Base-by-base conservation (phyloP, 2,329 filamentous ascomycete species). In the Stagonosporopsis tanaceti region DNA sequence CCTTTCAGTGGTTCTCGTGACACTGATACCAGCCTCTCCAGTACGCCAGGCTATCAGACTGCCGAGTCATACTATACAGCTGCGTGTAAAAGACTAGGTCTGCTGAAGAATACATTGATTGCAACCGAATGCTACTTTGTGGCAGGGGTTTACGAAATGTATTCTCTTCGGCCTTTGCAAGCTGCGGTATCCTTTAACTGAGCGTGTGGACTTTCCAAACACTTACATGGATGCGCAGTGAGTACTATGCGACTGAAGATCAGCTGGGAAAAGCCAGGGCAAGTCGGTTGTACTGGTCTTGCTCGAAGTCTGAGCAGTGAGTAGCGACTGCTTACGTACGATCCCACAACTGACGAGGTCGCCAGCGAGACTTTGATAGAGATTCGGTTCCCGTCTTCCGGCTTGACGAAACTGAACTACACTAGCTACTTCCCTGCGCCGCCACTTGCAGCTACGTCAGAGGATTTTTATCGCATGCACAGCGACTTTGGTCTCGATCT, bases 121-220 rank as follows among this genome's bases (percentile, higher is more conserved):
- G 63, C 69, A 2, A 66, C 71, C 3, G 69, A 76, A 53, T 75
- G 72, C 34, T 46, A 72, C 11, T 76, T 74, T 39, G 58, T 75
- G 37, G 67, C 63, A 22, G 73, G 73, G 2, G 70, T 76, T 7
- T 74, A 71, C 27, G 71, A 74, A 46, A 75, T 75, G 73, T 74
- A 74, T 41, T 67, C 68, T 14, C 57, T 76, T 27, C 64, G 68
- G 2, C 73, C 72, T 7, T 58, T 75, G 5, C 59, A 72, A 25
- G 72, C 72, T 11, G 71, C 69, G 59, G 65, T 62, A 7, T 71
- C 68, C 25, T 74, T 76, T 52, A 73, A 73, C 46, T 64, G 66
- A 30, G 70, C 72, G 20, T 70, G 66, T 30, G 66, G 12, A 57
- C 61, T 15, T 61, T 70, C 50, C 61, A 67, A 35, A 65, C 52